Conservation (phyloP, 2,329 filamentous ascomycete genomes). For the Amphichorda felina region DNA sequence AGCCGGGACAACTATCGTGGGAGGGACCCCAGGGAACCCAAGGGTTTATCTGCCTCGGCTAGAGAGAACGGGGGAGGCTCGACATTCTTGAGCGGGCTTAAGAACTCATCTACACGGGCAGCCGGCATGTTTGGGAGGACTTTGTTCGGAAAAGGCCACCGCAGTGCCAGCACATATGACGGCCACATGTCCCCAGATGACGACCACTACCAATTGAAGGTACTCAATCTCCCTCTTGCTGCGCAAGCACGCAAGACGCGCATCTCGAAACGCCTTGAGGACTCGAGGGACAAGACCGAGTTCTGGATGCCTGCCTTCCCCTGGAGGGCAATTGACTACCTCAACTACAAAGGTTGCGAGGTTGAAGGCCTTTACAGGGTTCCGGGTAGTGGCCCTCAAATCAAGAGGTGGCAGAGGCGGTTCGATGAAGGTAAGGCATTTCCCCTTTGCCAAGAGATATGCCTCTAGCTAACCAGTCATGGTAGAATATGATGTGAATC, state of each 20-base stretch:
- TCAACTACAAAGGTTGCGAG: slow-evolving; percentile 90
- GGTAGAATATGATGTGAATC: slow-evolving; percentile 76
- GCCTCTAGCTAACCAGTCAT: slow-evolving; percentile 6
- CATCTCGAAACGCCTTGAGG: slow-evolving; percentile 80
- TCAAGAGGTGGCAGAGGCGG: slow-evolving; percentile 85
- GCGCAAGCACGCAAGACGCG: slow-evolving; percentile 85
- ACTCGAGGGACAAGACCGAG: slow-evolving; percentile 88
- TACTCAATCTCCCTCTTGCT: slow-evolving; percentile 76
- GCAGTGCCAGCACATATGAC: slow-evolving; percentile 59
- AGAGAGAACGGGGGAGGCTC: slow-evolving; percentile 51
- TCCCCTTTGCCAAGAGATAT: no score
- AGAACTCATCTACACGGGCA: slow-evolving; percentile 59
- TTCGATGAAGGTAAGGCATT: slow-evolving; percentile 65
- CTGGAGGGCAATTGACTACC: slow-evolving; percentile 90
- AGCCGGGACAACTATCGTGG: slow-evolving; percentile 29
- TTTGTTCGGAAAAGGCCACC: slow-evolving; percentile 67
- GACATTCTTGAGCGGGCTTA: slow-evolving; percentile 61
- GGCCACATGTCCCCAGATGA: slow-evolving; percentile 58
- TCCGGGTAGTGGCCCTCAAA: slow-evolving; percentile 78
- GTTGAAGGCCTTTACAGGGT: slow-evolving; percentile 90
- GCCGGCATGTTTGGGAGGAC: slow-evolving; percentile 75
- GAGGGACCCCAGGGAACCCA: slow-evolving; percentile 33
- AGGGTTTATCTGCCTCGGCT: slow-evolving; percentile 32
- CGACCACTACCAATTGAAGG: slow-evolving; percentile 72
- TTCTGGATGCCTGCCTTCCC: slow-evolving; percentile 98